Evolutionary conservation across 163 green algal genomes (phyloP), one percentile per base, ranked within the genome.

Genomic region (Chlorella variabilis): DNA sequence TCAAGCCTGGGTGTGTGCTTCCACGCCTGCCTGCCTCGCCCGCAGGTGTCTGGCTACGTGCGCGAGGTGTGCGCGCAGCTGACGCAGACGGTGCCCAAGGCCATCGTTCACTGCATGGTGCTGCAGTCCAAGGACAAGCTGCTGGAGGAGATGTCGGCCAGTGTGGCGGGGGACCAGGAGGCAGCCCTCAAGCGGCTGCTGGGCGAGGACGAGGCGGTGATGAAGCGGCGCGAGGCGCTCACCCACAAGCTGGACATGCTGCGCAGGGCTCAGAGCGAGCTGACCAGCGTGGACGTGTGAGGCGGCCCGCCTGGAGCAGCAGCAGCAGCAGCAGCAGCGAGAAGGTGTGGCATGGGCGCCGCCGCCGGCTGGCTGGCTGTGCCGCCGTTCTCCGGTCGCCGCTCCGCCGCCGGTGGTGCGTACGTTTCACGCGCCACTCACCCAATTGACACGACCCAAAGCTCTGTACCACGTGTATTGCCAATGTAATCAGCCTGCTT

Each of bases 61-160:
- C 89, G 92, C 63, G 94, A 97, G 77, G 91, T 98, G n/a, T 91
- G 94, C 76, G 89, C 82, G 38, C 95, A 98, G 94, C 93, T 98
- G 84, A 92, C 94, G 78, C 93, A 95, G 75, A 97, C 94, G 27
- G 90, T 98, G 66, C 95, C 95, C 77, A 98, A 98, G 89, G 95
- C 94, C 31, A 93, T 98, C 70, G 94, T 98, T 73, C 94, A 97
- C 86, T 95, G 90, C 89, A 95, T 96, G 87, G 93, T 97, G 62
- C 79, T 96, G 67, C 91, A 85, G 36, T 87, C 92, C 79, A 97
- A 97, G 89, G 91, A 94, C 56, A 81, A 73, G 29, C 84, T 97
- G 86, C 86, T 97, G 77, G 86, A 90, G 68, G 87, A 92, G 49
- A 87, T 97, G 79, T 86, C 93, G 73, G 93, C 93, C 58, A 89